Evolutionary conservation across 208 protist species (phyloP), one percentile per base, ranked within the genome.

Genomic region (Porcisia hertigi): DNA sequence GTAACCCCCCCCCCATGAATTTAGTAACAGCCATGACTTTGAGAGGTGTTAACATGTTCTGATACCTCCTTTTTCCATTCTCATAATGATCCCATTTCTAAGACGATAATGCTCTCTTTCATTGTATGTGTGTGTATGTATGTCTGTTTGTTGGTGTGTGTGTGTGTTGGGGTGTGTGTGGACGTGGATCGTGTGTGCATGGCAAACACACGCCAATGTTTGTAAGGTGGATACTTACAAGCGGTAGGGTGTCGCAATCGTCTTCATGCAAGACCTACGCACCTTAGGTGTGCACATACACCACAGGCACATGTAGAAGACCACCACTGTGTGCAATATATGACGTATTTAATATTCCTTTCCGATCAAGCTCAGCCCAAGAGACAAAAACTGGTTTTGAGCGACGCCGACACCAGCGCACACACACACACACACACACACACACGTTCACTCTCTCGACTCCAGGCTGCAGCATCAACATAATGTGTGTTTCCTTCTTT

Each of bases 41-140:
- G n/a, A 16, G 57, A 62, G 6, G 25, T 39, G 25, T 36, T 62
- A 62, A 62, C 25, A 9, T 25, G 25, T 25, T 60, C 16, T 36
- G 18, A 9, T 36, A 8, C 59, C 67, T 69, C 70, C n/a, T 43
- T 70, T 53, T 81, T 66, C 45, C 47, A 62, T 73, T 63, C 36
- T 64, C 34, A 43, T 11, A 25, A 25, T 25, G 54, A n/a, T n/a
- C n/a, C 45, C 45, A 12, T 49, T 49, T 49, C 9, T 9, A 49
- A 49, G 57, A 63, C 25, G 59, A 64, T 64, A 64, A 64, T 12
- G 23, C 45, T 3, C 45, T 9, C 45, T 9, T 49, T 49, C 45
- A 49, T 49, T 49, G 45, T 49, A 49, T 9, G 9, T 49, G 45
- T 49, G 45, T 49, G 9, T 49, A 64, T 0, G 18, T 64, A 25